These are phyloP conservation scores for Hondaea fermentalgiana DNA, from an alignment of 108 stramenopile species.

Conservation along the genomic window DNA sequence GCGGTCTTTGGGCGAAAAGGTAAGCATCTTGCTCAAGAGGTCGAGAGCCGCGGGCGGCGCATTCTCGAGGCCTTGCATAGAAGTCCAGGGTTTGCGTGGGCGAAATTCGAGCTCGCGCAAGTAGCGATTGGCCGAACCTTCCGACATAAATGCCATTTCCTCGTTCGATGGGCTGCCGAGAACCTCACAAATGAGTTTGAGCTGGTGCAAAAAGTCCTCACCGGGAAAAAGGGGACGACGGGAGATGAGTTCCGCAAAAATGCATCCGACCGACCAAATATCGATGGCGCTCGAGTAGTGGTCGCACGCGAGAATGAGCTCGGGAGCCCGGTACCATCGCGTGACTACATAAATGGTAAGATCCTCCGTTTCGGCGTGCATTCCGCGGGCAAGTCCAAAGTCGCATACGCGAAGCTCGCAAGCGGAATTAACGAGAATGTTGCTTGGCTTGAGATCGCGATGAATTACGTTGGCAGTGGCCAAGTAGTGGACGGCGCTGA, in stretches of 20 bases:
- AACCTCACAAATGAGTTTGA: constrained; percentile 80
- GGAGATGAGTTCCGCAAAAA: constrained; percentile 86
- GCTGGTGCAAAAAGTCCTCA: constrained; percentile 86
- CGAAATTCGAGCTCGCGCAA: constrained; percentile 61
- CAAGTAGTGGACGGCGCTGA: constrained; percentile 22
- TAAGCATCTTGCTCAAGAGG: constrained; percentile 67
- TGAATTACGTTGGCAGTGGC: constrained; percentile 33
- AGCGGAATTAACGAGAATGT: constrained; percentile 34
- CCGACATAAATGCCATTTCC: constrained; percentile 56
- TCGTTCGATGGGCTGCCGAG: constrained; percentile 70
- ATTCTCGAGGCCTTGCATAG: constrained; percentile 25
- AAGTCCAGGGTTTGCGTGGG: constrained; percentile 41
- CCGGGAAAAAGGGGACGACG: constrained; percentile 82
- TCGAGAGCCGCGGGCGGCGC: constrained; percentile 60
- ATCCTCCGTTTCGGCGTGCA: constrained; percentile 32
- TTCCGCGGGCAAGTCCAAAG: constrained; percentile 46
- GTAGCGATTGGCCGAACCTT: constrained; percentile 61
- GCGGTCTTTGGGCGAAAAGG: constrained; percentile 71
- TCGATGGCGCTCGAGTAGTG: constrained; percentile 43
- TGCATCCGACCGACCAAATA: constrained; percentile 75
- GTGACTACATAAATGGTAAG: constrained; percentile 97
- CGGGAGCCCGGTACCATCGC: constrained; percentile 97
- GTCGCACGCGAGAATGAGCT: constrained; percentile 68
- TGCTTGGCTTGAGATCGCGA: constrained; percentile 41
- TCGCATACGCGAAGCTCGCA: constrained; percentile 50